Conservation (phyloP, 805 yeast species). For the Torulaspora microellipsoides region DNA sequence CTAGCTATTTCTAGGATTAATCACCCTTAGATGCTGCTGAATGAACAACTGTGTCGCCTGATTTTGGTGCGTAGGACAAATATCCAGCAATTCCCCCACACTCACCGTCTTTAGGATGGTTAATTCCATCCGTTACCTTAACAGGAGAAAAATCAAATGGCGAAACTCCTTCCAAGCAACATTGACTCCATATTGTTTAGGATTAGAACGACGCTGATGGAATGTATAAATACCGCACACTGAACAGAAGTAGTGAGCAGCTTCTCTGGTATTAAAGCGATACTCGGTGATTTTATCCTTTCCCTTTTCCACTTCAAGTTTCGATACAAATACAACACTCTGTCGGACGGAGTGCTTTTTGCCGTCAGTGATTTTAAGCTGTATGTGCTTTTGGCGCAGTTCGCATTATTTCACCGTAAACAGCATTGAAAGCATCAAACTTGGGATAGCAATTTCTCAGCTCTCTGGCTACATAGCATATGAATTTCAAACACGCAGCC, state of each 20-base stretch:
- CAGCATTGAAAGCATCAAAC: too few species aligned
- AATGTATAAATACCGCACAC: conserved; percentile 1
- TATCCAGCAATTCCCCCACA: neutral
- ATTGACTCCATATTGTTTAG: conserved; percentile 1
- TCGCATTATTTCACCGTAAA: too few species aligned
- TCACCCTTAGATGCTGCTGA: neutral
- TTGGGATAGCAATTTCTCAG: too few species aligned
- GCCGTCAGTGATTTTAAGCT: too few species aligned
- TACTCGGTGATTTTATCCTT: neutral
- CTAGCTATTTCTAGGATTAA: neutral
- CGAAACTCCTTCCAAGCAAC: neutral
- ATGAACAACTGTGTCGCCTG: neutral
- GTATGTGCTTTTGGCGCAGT: too few species aligned
- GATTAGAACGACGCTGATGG: conserved; percentile 2
- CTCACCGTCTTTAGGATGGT: conserved; percentile 1
- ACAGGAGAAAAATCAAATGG: conserved; percentile 1
- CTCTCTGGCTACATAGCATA: too few species aligned
- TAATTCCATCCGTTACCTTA: conserved; percentile 1
- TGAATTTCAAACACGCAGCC: too few species aligned
- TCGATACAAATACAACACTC: neutral
- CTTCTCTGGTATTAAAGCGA: conserved; percentile 2
- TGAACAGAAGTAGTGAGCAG: conserved; percentile 1
- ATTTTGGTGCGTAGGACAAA: neutral
- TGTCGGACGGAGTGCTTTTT: too few species aligned
- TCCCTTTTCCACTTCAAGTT: neutral